phyloP scores from a whole-genome alignment of 495 filamentous ascomycete genomes.

The Aspergillus incahuasiensis region DNA sequence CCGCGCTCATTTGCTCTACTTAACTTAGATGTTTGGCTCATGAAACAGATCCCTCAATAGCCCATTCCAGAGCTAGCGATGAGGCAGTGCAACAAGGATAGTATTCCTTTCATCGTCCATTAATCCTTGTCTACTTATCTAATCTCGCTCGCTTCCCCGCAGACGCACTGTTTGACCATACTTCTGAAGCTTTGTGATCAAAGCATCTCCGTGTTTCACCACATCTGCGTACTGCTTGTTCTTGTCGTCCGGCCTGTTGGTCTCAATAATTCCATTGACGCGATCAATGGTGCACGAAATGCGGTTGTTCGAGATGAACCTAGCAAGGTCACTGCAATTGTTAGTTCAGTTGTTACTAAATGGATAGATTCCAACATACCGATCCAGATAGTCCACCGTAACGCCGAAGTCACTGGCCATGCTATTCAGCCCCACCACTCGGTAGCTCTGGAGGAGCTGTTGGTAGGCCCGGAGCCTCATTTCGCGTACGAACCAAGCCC shows the following conservation, averaged over 20 bases:
- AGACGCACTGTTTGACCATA: slow-evolving; percentile 94
- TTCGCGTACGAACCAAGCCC: slow-evolving; percentile 92
- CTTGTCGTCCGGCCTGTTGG: slow-evolving; percentile 94
- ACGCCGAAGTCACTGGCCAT: slow-evolving; percentile 97
- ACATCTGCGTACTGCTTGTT: slow-evolving; percentile 98
- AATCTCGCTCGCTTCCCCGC: slow-evolving; percentile 85
- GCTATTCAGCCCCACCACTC: slow-evolving; percentile 88
- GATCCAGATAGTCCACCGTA: slow-evolving; percentile 90
- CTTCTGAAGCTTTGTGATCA: slow-evolving; percentile 98
- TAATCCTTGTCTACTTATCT: slow-evolving; percentile 14
- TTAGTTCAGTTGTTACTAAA: slow-evolving; percentile 4
- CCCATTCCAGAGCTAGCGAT: slow-evolving; percentile 1
- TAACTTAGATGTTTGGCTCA: slow-evolving; percentile 12
- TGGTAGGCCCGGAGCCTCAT: slow-evolving; percentile 95
- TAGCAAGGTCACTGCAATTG: slow-evolving; percentile 72
- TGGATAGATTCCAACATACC: slow-evolving; percentile 48
- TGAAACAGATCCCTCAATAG: slow-evolving; percentile 7
- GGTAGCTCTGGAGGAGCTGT: slow-evolving; percentile 95
- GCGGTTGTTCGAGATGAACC: slow-evolving; percentile 92
- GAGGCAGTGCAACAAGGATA: not conserved
- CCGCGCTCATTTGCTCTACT: slow-evolving; percentile 19
- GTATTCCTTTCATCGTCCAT: not conserved
- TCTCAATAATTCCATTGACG: slow-evolving; percentile 96
- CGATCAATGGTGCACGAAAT: slow-evolving; percentile 96
- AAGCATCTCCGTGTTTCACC: slow-evolving; percentile 90